Evolutionary conservation across 192 early-diverging fungal species (phyloP).

Genomic region (Coemansia sp.): DNA sequence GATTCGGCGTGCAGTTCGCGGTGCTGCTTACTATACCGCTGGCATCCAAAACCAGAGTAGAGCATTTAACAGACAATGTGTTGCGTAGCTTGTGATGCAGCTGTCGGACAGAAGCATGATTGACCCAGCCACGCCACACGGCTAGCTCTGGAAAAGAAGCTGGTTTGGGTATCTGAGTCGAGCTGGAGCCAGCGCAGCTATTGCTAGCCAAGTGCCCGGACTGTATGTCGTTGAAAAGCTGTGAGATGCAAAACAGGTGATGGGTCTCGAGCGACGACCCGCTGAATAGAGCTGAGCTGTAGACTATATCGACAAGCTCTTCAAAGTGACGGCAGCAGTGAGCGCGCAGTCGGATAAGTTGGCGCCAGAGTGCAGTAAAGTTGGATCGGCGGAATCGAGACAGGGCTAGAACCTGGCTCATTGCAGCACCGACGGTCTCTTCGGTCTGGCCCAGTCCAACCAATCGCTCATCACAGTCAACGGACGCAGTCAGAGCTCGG

Average conservation of each 20-base stretch:
- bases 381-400: slow-evolving; percentile 46
- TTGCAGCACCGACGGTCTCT: slow-evolving; percentile 29
- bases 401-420: slow-evolving; percentile 32
- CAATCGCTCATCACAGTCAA: slow-evolving; percentile 31
- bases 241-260: slow-evolving; percentile 40
- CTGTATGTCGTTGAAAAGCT: slow-evolving; percentile 30
- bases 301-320: slow-evolving; percentile 19
- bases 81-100: slow-evolving; percentile 20
- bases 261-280: slow-evolving; percentile 41
- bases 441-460: slow-evolving; percentile 41
- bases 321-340: slow-evolving; percentile 30
- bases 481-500: not conserved
- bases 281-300: slow-evolving; percentile 29
- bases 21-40: not conserved
- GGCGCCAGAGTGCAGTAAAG: slow-evolving; percentile 44
- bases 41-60: not conserved
- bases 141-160: slow-evolving; percentile 20
- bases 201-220: slow-evolving; percentile 4
- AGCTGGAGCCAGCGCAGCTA: not conserved
- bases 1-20: not conserved
- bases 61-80: slow-evolving; percentile 6
- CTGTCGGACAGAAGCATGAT: slow-evolving; percentile 14
- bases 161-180: not conserved
- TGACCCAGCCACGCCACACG: slow-evolving; percentile 47
- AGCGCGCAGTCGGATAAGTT: slow-evolving; percentile 15